A percentile compares a stretch with the other conserved stretches of the same genome.
Evolutionary conservation across 805 yeast species (phyloP).

Genomic region (Cyberlindnera nakhonratchasimensis): DNA sequence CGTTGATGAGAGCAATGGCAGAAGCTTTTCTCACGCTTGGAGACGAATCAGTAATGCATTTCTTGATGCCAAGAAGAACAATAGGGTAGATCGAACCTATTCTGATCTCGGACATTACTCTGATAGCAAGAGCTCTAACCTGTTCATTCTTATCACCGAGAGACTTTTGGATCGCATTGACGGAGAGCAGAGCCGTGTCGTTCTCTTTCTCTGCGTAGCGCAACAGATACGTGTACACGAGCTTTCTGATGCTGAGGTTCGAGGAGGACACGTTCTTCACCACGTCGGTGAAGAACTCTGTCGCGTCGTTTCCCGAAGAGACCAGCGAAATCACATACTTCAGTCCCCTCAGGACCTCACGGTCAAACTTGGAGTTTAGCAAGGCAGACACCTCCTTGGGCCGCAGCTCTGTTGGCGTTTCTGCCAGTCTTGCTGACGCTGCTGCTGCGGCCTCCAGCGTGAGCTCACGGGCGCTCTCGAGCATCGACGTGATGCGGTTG

Average conservation of each 20-base stretch:
- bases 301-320: constrained; percentile 36
- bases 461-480: constrained; percentile 76
- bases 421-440: constrained; percentile 64
- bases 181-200: constrained; percentile 83
- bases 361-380: constrained; percentile 63
- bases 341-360: constrained; percentile 60
- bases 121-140: constrained; percentile 66
- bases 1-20: constrained; percentile 68
- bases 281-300: constrained; percentile 72
- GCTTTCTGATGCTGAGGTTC: constrained; percentile 59
- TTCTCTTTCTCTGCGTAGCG: constrained; percentile 81
- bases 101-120: constrained; percentile 78
- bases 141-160: constrained; percentile 67
- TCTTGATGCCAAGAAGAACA: constrained; percentile 65
- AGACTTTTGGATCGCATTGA: constrained; percentile 87
- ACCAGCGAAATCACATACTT: constrained; percentile 48
- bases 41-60: constrained; percentile 65
- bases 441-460: constrained; percentile 82
- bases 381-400: constrained; percentile 63
- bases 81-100: constrained; percentile 82
- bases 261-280: constrained; percentile 79
- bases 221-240: constrained; percentile 72
- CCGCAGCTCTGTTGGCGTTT: constrained; percentile 54
- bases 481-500: constrained; percentile 60
- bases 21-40: constrained; percentile 78